Conservation (phyloP, 1,139 yeast species). For the Arxiozyma telluris region DNA sequence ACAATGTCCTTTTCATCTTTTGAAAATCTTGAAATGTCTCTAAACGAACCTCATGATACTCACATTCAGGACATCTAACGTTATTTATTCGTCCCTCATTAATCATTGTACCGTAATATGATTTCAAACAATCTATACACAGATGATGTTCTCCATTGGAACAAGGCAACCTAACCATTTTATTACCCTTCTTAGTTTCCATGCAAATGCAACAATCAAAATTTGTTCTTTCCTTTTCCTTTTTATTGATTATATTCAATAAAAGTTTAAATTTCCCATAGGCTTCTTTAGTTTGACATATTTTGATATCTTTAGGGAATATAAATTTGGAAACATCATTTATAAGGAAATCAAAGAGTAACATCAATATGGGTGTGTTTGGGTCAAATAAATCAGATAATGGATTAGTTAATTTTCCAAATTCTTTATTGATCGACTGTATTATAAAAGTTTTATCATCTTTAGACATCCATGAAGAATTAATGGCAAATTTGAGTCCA, state of each 20-base stretch:
- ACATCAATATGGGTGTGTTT: constrained; percentile 34
- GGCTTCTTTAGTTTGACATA: constrained; percentile 11
- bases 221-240: constrained; percentile 35
- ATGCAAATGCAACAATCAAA: constrained; percentile 56
- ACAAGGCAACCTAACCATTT: constrained; percentile 36
- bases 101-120: constrained; percentile 41
- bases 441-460: constrained; percentile 16
- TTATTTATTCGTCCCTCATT: constrained; percentile 44
- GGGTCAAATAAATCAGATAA: constrained; percentile 30
- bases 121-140: constrained; percentile 43
- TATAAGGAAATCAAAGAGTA: constrained; percentile 39
- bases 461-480: constrained; percentile 27
- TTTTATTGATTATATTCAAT: constrained; percentile 22
- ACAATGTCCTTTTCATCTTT: constrained; percentile 31
- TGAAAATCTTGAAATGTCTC: constrained; percentile 22
- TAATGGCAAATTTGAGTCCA: constrained; percentile 30
- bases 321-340: constrained; percentile 26
- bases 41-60: constrained; percentile 29
- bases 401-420: constrained; percentile 33
- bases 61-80: constrained; percentile 53
- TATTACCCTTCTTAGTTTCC: constrained; percentile 40
- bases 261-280: constrained; percentile 17
- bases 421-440: constrained; percentile 24
- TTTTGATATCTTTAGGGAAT: constrained; percentile 15
- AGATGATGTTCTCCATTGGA: constrained; percentile 36